Percentiles rank a stretch among this genome's conserved stretches.
Conservation (phyloP, 306 rosid species). For the Dryas alaskensis region DNA sequence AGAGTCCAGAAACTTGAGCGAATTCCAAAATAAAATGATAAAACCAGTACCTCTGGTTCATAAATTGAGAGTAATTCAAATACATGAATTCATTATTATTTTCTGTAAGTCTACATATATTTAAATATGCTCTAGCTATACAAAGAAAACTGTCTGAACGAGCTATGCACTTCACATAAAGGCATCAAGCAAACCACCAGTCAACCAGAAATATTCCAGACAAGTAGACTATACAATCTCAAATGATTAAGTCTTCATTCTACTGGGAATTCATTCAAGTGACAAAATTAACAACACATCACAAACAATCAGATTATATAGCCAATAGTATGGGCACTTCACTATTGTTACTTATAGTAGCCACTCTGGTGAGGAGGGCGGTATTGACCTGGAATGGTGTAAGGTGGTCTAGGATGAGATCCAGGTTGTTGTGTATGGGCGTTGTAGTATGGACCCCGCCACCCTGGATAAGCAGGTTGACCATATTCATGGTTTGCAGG, state of each 20-base stretch:
- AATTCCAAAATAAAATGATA: not conserved
- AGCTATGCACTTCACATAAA: constrained; percentile 24
- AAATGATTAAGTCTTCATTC: constrained; percentile 27
- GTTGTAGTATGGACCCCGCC: constrained; percentile 92
- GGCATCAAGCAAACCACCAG: constrained; percentile 28
- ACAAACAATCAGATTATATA: constrained; percentile 32
- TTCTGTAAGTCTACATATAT: not conserved
- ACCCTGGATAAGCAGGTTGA: constrained; percentile 94
- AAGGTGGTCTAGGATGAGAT: constrained; percentile 79
- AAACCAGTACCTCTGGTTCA: not conserved
- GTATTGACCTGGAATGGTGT: constrained; percentile 67
- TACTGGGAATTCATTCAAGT: not conserved
- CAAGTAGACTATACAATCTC: constrained; percentile 29
- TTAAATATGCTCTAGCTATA: constrained; percentile 32
- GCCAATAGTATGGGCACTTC: not conserved
- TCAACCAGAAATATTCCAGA: not conserved
- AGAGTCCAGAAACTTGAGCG: not conserved
- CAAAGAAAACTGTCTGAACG: constrained; percentile 27
- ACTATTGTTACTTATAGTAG: constrained; percentile 75
- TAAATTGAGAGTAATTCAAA: not conserved
- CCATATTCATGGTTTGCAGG: constrained; percentile 76
- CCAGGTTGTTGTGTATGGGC: constrained; percentile 66
- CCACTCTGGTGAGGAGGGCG: constrained; percentile 90
- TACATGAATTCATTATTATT: not conserved
- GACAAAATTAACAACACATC: constrained; percentile 18